phyloP scores from a whole-genome alignment of 2,329 filamentous ascomycete species.

The Colletotrichum zoysiae region DNA sequence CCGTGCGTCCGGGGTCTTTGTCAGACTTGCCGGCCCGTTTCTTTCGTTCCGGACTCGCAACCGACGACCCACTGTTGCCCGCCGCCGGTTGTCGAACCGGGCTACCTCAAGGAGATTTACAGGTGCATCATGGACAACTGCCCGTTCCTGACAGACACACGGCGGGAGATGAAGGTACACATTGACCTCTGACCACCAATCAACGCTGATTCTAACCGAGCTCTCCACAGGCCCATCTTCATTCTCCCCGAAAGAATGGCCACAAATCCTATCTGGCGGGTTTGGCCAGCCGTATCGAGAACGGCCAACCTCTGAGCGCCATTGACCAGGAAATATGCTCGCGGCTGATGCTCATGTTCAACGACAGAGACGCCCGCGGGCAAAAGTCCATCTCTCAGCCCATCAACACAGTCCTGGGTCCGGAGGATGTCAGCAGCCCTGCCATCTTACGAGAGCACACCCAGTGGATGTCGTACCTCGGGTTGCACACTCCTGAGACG shows the following conservation, averaged over 20 bases:
- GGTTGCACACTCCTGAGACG: slow-evolving; percentile 26
- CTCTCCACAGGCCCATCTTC: slow-evolving; percentile 28
- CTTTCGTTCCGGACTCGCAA: slow-evolving; percentile 35
- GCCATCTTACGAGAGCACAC: slow-evolving; percentile 37
- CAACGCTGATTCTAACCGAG: background rate
- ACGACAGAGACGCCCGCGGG: slow-evolving; percentile 38
- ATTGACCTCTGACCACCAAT: background rate
- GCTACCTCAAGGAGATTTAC: slow-evolving; percentile 40
- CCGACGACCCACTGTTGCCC: slow-evolving; percentile 39
- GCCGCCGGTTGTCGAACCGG: slow-evolving; percentile 29
- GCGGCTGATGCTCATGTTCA: slow-evolving; percentile 41
- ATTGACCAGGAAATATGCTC: slow-evolving; percentile 36
- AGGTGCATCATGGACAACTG: slow-evolving; percentile 41
- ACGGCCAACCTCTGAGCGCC: slow-evolving; percentile 33
- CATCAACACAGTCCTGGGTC: slow-evolving; percentile 31
- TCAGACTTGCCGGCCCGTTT: slow-evolving; percentile 31
- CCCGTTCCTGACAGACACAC: slow-evolving; percentile 33
- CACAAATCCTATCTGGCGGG: slow-evolving; percentile 34
- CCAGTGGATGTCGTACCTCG: slow-evolving; percentile 40
- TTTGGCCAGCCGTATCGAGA: slow-evolving; percentile 27
- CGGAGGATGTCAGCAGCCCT: slow-evolving; percentile 35
- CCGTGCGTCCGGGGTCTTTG: slow-evolving; percentile 41
- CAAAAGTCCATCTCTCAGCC: slow-evolving; percentile 38
- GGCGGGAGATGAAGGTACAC: slow-evolving; percentile 39
- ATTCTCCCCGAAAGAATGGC: slow-evolving; percentile 38